Conservation (phyloP, 139 green algal genomes). For the Deuterostichococcus epilithicus region DNA sequence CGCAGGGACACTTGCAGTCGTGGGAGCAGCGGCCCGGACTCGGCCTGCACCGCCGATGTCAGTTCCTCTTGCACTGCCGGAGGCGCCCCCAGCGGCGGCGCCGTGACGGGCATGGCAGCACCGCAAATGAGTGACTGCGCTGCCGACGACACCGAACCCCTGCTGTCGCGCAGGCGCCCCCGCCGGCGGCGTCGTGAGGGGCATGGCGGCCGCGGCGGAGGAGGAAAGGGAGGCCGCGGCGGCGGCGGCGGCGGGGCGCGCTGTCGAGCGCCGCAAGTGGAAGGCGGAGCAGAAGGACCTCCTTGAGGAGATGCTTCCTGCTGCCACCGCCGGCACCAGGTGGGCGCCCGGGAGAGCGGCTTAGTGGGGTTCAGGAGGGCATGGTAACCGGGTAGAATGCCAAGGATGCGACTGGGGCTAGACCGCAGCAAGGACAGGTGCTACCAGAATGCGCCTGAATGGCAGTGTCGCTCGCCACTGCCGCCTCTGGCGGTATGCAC, state of each 20-base stretch:
- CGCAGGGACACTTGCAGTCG: background rate
- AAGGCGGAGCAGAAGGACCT: constrained; percentile 38
- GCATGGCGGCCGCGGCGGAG: constrained; percentile 40
- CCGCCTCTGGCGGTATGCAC: no score
- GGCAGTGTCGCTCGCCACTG: no score
- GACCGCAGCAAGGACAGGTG: no score
- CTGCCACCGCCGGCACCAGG: constrained; percentile 34
- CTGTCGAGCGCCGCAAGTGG: constrained; percentile 21
- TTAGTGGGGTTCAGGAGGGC: no score
- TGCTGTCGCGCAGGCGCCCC: no score
- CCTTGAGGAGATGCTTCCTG: constrained; percentile 57
- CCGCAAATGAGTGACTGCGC: constrained; percentile 8
- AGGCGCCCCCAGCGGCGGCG: background rate
- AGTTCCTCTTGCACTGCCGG: no score
- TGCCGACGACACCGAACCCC: background rate
- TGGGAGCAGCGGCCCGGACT: background rate
- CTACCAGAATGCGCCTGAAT: no score
- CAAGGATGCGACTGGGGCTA: no score
- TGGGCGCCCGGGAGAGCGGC: no score
- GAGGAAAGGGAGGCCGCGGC: constrained; percentile 28
- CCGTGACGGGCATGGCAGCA: constrained; percentile 35
- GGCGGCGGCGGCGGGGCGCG: background rate
- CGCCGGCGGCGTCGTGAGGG: constrained; percentile 8
- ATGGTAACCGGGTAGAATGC: no score
- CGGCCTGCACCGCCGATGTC: no score